These are phyloP conservation scores for Nemania bipapillata DNA, from an alignment of 2,329 filamentous ascomycete genomes.

Conservation along the genomic window DNA sequence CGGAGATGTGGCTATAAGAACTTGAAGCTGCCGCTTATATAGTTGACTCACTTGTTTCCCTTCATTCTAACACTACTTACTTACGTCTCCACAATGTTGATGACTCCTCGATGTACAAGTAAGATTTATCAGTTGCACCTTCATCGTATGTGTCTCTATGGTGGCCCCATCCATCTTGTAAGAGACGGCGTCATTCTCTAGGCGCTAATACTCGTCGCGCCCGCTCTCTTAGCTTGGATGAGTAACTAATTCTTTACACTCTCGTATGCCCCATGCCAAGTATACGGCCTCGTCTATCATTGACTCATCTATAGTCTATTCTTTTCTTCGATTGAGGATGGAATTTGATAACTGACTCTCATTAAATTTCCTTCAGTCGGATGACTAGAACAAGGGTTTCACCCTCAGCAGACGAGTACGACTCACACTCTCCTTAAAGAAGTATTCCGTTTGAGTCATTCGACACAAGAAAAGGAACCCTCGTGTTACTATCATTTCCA, in stretches of 20 bases:
- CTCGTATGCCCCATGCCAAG: conserved; percentile 1
- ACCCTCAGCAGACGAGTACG: not conserved
- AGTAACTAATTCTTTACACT: not conserved
- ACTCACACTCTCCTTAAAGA: not conserved
- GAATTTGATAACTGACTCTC: conserved; percentile 4
- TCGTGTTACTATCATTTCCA: not conserved
- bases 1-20: conserved; percentile 2
- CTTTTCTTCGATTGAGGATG: conserved; percentile 6
- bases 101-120: not conserved
- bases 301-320: conserved; percentile 25
- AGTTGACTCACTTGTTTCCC: conserved; percentile 19
- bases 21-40: not conserved
- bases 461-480: not conserved
- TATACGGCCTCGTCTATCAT: not conserved
- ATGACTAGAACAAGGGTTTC: not conserved
- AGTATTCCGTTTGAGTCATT: not conserved
- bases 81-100: not conserved
- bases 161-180: not conserved
- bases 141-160: not conserved
- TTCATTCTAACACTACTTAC: not conserved
- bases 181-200: not conserved
- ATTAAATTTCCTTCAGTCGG: not conserved
- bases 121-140: not conserved
- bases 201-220: conserved; percentile 17
- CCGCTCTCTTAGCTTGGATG: too few relatives aligned